phyloP scores from a whole-genome alignment of 306 rosid species.

The Fragaria vesca region DNA sequence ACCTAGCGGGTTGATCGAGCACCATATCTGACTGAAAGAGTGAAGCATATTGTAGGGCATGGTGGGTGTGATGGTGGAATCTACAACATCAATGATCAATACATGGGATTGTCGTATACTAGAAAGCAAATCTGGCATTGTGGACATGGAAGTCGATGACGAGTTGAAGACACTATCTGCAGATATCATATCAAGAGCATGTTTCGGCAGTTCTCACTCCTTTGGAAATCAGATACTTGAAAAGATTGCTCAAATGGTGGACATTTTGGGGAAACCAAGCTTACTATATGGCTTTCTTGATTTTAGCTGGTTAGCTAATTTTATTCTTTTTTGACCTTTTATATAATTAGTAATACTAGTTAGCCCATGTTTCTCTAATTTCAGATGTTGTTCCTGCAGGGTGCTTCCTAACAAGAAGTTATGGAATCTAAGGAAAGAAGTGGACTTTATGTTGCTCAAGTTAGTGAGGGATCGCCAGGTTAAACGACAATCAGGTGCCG shows the following conservation, averaged over 20 bases:
- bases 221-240: constrained; percentile 3
- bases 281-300: background rate
- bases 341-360: background rate
- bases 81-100: background rate
- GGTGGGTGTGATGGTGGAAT: constrained; percentile 4
- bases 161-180: constrained; percentile 9
- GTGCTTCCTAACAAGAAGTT: constrained; percentile 10
- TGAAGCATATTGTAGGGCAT: background rate
- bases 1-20: too few species aligned
- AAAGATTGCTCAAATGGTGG: constrained; percentile 7
- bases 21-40: background rate
- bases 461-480: background rate
- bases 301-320: background rate
- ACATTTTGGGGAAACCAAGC: background rate
- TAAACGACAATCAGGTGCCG: background rate
- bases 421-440: constrained; percentile 6
- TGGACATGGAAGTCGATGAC: background rate
- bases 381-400: background rate
- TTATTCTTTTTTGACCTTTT: background rate
- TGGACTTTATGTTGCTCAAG: constrained; percentile 3
- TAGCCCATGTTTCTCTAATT: background rate
- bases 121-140: constrained; percentile 1
- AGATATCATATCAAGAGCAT: constrained; percentile 15
- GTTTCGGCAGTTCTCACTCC: constrained; percentile 11
- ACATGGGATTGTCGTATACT: background rate